Conservation (phyloP, 139 green algal species). For the Pycnococcus provasolii region DNA sequence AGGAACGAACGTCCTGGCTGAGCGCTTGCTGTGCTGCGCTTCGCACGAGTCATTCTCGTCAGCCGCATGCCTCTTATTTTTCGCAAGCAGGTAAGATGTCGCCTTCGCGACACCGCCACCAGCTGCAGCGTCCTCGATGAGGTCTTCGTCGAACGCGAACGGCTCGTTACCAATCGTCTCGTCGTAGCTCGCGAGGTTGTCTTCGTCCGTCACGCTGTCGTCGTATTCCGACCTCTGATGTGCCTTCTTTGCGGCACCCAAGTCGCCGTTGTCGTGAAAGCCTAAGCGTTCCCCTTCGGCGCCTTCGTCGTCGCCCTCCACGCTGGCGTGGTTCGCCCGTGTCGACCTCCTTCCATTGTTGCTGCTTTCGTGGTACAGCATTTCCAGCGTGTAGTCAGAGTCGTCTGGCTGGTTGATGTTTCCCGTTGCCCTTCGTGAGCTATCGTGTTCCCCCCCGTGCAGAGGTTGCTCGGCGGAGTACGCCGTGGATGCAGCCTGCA, state of each 20-base stretch:
- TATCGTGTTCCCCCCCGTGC: too few relatives aligned
- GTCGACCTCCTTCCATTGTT: neutral
- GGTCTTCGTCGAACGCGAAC: neutral
- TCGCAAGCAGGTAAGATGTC: too few relatives aligned
- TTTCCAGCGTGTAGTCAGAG: too few relatives aligned
- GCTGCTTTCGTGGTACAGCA: too few relatives aligned
- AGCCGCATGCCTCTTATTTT: too few relatives aligned
- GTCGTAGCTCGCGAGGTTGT: neutral
- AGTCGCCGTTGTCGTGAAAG: neutral
- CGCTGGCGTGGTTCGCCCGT: neutral
- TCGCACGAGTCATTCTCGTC: too few relatives aligned
- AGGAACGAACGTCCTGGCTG: too few relatives aligned
- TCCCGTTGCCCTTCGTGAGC: too few relatives aligned
- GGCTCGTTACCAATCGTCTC: neutral
- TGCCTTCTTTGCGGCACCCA: neutral
- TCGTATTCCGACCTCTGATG: neutral
- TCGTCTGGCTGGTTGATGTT: too few relatives aligned
- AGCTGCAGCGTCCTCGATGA: neutral
- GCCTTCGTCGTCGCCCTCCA: neutral
- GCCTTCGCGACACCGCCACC: neutral
- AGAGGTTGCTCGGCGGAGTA: too few relatives aligned
- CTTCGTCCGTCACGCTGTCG: neutral
- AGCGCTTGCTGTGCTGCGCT: too few relatives aligned
- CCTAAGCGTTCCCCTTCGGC: neutral
- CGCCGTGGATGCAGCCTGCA: too few relatives aligned